Conservation (phyloP, 2,329 filamentous ascomycete genomes). For the Blastomyces silverae region DNA sequence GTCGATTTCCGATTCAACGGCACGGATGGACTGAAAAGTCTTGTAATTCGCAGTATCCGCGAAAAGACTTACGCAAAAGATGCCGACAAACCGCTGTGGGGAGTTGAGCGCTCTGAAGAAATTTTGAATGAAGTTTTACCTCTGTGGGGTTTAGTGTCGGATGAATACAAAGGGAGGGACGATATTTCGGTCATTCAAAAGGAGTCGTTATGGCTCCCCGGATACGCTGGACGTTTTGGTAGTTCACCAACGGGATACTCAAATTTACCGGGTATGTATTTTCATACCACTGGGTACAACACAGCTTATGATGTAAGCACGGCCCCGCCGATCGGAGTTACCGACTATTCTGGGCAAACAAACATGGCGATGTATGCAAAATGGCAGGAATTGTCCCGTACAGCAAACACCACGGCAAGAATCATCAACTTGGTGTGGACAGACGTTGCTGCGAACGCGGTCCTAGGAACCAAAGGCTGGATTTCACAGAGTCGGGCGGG, state of each 20-base stretch:
- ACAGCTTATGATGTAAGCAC: slow-evolving; percentile 20
- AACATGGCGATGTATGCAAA: slow-evolving; percentile 39
- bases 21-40: slow-evolving; percentile 32
- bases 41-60: slow-evolving; percentile 32
- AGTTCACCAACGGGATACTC: slow-evolving; percentile 19
- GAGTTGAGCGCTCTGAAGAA: slow-evolving; percentile 33
- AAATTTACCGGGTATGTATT: slow-evolving; percentile 35
- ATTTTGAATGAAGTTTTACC: slow-evolving; percentile 26
- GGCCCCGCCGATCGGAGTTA: background rate
- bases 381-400: slow-evolving; percentile 37
- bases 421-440: slow-evolving; percentile 45
- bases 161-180: slow-evolving; percentile 26
- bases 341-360: slow-evolving; percentile 33
- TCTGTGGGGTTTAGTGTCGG: slow-evolving; percentile 40
- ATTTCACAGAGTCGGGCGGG: background rate
- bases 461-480: slow-evolving; percentile 35
- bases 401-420: slow-evolving; percentile 25
- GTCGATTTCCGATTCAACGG: slow-evolving; percentile 42
- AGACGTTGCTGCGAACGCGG: slow-evolving; percentile 40
- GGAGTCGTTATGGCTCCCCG: slow-evolving; percentile 31
- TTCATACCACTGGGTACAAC: slow-evolving; percentile 27
- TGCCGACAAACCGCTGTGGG: slow-evolving; percentile 33
- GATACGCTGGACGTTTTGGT: slow-evolving; percentile 18
- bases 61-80: slow-evolving; percentile 35
- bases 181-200: slow-evolving; percentile 33